Percentiles rank a stretch among this genome's conserved stretches.
Conservation (phyloP, 169 alveolate species). For the Plasmodium sp. region DNA sequence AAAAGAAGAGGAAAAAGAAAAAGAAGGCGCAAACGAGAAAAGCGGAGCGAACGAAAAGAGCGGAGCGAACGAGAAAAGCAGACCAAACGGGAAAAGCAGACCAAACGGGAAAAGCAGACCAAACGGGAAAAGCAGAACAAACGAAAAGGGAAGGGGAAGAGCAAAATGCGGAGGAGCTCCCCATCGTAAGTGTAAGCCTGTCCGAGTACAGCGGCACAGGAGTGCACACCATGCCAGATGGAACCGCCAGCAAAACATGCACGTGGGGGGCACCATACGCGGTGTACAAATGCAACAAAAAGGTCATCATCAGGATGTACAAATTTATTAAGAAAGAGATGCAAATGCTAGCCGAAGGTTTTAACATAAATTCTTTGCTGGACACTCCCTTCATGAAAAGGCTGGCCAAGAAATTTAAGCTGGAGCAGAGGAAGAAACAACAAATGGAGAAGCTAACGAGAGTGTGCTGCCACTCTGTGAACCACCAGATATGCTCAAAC, state of each 20-base stretch:
- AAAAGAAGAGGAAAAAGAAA: neutral
- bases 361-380: neutral
- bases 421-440: neutral
- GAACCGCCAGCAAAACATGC: conserved; percentile 11
- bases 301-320: neutral
- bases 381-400: conserved; percentile 21
- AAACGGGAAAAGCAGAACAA: no score
- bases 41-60: no score
- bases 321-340: conserved; percentile 8
- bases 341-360: neutral
- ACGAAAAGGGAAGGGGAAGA: neutral
- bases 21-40: neutral
- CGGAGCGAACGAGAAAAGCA: no score
- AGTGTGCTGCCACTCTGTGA: neutral
- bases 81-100: no score
- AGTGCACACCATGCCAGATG: conserved; percentile 32
- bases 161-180: neutral
- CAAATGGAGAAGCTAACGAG: neutral
- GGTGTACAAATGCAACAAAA: conserved; percentile 2
- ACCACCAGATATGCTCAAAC: neutral
- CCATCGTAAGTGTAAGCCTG: neutral
- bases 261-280: conserved; percentile 53
- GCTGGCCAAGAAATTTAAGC: neutral
- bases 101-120: no score
- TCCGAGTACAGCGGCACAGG: conserved; percentile 38